phyloP scores from a whole-genome alignment of 805 yeast genomes.

The Barnettozyma californica region DNA sequence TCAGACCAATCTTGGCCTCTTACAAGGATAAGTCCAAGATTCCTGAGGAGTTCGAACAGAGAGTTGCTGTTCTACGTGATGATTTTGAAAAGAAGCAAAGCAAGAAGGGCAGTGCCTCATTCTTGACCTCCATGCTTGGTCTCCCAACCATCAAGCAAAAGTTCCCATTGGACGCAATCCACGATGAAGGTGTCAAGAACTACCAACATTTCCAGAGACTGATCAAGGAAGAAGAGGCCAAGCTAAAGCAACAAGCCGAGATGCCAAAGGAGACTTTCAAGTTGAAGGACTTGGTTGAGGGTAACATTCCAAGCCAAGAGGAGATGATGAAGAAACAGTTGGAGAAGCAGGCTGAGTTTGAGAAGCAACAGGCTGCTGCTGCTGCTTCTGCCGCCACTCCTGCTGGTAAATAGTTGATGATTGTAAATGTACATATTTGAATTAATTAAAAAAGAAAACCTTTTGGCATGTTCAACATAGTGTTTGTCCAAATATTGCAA shows the following conservation, averaged over 20 bases:
- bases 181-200: constrained; percentile 90
- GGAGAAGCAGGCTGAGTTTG: constrained; percentile 37
- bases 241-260: constrained; percentile 58
- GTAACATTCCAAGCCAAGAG: constrained; percentile 75
- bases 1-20: constrained; percentile 78
- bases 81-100: constrained; percentile 57
- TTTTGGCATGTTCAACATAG: no score
- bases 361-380: constrained; percentile 14
- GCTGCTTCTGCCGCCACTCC: constrained; percentile 2
- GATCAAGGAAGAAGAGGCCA: constrained; percentile 76
- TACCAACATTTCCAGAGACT: constrained; percentile 78
- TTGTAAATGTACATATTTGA: background rate
- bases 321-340: constrained; percentile 42
- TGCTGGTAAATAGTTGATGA: constrained; percentile 2
- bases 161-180: constrained; percentile 75
- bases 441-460: background rate
- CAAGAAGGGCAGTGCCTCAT: constrained; percentile 38
- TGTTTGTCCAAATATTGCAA: no score
- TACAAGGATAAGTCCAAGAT: constrained; percentile 62
- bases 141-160: constrained; percentile 43
- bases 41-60: constrained; percentile 71
- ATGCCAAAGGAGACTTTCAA: constrained; percentile 81
- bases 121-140: constrained; percentile 62
- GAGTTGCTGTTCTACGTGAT: constrained; percentile 72
- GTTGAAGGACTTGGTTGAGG: constrained; percentile 77